Conservation (phyloP, 2,329 filamentous ascomycete genomes). For the Tolypocladium tundrense region DNA sequence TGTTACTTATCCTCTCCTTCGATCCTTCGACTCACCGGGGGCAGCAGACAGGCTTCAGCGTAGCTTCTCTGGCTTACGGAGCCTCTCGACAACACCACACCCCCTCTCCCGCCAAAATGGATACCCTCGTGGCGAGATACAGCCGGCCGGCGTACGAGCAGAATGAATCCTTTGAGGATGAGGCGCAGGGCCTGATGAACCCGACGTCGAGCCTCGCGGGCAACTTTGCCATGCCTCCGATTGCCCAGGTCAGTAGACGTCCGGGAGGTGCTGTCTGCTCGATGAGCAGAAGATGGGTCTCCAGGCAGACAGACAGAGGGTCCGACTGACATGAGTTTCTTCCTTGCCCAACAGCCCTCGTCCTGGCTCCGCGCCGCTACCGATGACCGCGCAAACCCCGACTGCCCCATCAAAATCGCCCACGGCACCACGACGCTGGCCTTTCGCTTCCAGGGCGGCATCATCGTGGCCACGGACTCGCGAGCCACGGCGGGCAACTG, state of each 20-base stretch:
- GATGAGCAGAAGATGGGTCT: background rate
- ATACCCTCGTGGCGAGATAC: conserved; percentile 88
- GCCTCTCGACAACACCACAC: background rate
- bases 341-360: conserved; percentile 50
- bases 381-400: conserved; percentile 92
- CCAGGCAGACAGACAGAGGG: background rate
- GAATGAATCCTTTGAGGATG: conserved; percentile 60
- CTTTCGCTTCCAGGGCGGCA: conserved; percentile 96
- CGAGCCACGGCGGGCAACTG: conserved; percentile 95
- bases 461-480: conserved; percentile 97
- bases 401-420: conserved; percentile 97
- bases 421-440: conserved; percentile 97
- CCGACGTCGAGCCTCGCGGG: conserved; percentile 68
- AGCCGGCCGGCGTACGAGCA: conserved; percentile 64
- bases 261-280: background rate
- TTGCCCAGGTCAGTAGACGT: conserved; percentile 59
- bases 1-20: background rate
- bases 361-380: conserved; percentile 95
- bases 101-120: conserved; percentile 49
- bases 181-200: conserved; percentile 65
- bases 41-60: background rate
- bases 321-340: background rate
- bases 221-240: conserved; percentile 89
- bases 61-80: background rate
- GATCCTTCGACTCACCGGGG: background rate